Base-by-base conservation (phyloP, 108 stramenopile genomes). In the Conticribra guillardii region DNA sequence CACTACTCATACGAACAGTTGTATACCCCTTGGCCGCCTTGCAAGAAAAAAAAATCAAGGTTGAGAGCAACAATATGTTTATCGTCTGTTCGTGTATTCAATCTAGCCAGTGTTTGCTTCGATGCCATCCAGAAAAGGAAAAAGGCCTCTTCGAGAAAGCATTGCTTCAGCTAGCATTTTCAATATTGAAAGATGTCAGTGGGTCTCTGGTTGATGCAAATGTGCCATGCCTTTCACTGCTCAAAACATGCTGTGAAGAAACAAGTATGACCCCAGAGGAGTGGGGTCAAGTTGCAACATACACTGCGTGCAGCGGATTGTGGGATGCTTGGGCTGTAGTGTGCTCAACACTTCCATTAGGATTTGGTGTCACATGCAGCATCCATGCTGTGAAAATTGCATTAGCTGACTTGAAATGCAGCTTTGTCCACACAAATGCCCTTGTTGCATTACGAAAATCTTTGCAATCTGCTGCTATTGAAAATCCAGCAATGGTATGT, bases 261-360 rank as follows among this genome's bases (percentile, higher is more conserved):
- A 69, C 85, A 19, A 47, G 67, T 4, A 55, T 88, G 46, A 49
- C 82, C 17, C 24, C 33, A 3, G 54, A 73, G 19, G 84, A 89
- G 17, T 78, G 83, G 64, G 58, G 63, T 19, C 41, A 67, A 1
- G 66, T 89, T 50, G 73, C 84, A 5, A 9, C 34, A 1, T 74
- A 52, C 18, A 60, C 84, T 58, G 86, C 84, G 9, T 34, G 69
- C 1, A 60, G 48, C 31, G 71, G 68, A 19, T 61, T 85, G 33
- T 94, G 88, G 88, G 84, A 84, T 21, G 77, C 84, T 14, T 94
- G 90, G 93, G 54, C 74, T 60, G 64, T 85, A 9, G 61, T 83
- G 17, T 72, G 61, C 23, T 57, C 77, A 29, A 49, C 59, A 4
- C 54, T 79, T 15, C 64, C 74, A 19, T 51, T 34, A 9, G 63